Evolutionary conservation across 768 basidiomycete genomes (phyloP), one percentile per base, ranked within the genome.

Genomic region (Mycena albidolilacea): DNA sequence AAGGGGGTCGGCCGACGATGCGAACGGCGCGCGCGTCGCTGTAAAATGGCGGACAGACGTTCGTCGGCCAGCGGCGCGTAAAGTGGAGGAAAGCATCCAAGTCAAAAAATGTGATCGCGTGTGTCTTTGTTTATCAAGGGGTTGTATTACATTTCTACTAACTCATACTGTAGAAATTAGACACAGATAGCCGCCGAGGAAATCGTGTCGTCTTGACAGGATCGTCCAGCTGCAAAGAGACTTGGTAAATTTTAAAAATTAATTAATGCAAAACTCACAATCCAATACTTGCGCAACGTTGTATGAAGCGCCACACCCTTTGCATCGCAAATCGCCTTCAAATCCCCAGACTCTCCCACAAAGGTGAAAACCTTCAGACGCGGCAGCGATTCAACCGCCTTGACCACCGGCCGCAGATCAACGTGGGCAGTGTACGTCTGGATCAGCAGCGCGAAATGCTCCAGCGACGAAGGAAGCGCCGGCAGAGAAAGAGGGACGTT

Each of bases 381-480:
- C 5, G 84, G 85, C 7, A 85, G 78, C 2, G 67, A 66, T 8
- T 80, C 72, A 23, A 87, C 71, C 2, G 81, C 81, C 1, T 77
- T 62, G 5, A 86, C 78, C 15, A 86, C 60, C 2, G 79, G 77
- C 17, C 39, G 52, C 30, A 85, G 71, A 46, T 81, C 77, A 12
- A 72, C 63, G 44, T 78, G 73, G 9, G 73, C 74, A 2, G 76
- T 72, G 60, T 79, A 76, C 30, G 76, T 72, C 44, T 72, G 73
- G 37, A 83, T 84, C 43, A 84, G 76, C 71, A 86, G 82, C 41
- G 79, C 79, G 5, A 88, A 71, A 68, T 87, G 86, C 65, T 87
- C 81, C 41, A 88, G 76, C 1, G 83, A 80, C 11, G 68, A 67
- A 7, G 87, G 83, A 9, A 88, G 70, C 10, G 67, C 79, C 21